Evolutionary conservation across 768 basidiomycete genomes (phyloP).

Genomic region (Tremella fuciformis): DNA sequence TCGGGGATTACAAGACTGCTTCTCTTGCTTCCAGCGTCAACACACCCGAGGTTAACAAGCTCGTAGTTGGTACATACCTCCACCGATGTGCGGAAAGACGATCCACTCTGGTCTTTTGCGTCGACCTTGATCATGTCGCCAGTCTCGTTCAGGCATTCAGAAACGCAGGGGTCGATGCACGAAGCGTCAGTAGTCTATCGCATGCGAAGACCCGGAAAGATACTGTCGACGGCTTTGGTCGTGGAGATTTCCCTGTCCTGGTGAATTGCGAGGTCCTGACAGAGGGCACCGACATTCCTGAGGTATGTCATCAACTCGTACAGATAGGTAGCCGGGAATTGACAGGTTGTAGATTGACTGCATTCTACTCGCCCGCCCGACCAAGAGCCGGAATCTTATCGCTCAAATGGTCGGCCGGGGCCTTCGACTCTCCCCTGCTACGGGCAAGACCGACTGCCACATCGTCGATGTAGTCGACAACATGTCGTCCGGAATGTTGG

Average conservation of each 20-base stretch:
- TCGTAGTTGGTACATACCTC: constrained; percentile 79
- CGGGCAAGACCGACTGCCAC: constrained; percentile 77
- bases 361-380: constrained; percentile 80
- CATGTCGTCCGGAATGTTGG: constrained; percentile 61
- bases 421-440: constrained; percentile 75
- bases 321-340: neutral
- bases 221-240: constrained; percentile 66
- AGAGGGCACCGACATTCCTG: constrained; percentile 92
- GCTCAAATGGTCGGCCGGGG: constrained; percentile 96
- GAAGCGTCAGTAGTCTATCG: constrained; percentile 71
- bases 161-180: constrained; percentile 74
- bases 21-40: constrained; percentile 80
- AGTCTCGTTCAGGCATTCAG: constrained; percentile 72
- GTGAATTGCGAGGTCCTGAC: constrained; percentile 93
- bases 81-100: constrained; percentile 73
- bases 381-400: constrained; percentile 81
- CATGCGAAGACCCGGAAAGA: constrained; percentile 63
- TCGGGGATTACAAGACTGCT: constrained; percentile 77
- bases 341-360: constrained; percentile 65
- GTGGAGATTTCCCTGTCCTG: constrained; percentile 75
- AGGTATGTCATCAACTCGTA: constrained; percentile 43
- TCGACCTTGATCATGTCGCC: constrained; percentile 75
- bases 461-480: constrained; percentile 91
- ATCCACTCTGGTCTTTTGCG: constrained; percentile 90
- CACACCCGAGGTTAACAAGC: constrained; percentile 68